Base-by-base conservation (phyloP, 1,284 basidiomycete genomes). In the Ustanciosporium gigantosporum region DNA sequence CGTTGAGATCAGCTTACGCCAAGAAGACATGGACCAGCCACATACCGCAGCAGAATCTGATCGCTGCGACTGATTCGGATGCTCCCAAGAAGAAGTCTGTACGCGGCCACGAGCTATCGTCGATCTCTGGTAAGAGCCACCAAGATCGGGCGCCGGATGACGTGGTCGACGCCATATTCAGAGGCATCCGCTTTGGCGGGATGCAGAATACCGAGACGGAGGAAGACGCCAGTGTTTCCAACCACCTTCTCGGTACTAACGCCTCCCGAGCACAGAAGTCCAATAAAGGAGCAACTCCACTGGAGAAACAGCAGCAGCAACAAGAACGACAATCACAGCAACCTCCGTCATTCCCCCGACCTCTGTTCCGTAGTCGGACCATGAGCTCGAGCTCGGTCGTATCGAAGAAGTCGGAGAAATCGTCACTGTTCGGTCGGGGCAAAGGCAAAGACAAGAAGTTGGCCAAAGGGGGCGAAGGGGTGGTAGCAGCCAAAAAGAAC, bases 141-240 rank as follows among this genome's bases (percentile, higher is more conserved):
- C 50, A 49, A 5, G 68, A 69, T 17, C 48, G 60, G 6, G 46
- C 57, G 6, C 66, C 68, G 14, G 66, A 70, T 24, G 58, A 62
- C 15, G 29, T 70, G 4, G 47, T 70, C 37, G 50, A 62, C 21
- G 66, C 66, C 34, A 62, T 70, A 39, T 70, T 70, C 49, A 52
- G 52, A 20, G 57, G 62, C 20, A 57, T 66, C 13, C 31, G 45
- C 15, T 48, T 64, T 7, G 60, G 60, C 20, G 55, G 60, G 15
- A 51, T 56, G 31, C 44, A 48, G 27, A 41, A 42, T 17, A 42
- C 37, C 3, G 43, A 24, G 24, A 4, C 22, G 2, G 31, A 53
- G 5, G 51, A 47, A 22, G 36, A 46, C 3, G 38, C 43, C 8
- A 20, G 11, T 5, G 20, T 7, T 8, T n/a, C 23, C 31, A 42